Conservation (phyloP, 2,329 filamentous ascomycete species). For the Penicillium janthinellum region DNA sequence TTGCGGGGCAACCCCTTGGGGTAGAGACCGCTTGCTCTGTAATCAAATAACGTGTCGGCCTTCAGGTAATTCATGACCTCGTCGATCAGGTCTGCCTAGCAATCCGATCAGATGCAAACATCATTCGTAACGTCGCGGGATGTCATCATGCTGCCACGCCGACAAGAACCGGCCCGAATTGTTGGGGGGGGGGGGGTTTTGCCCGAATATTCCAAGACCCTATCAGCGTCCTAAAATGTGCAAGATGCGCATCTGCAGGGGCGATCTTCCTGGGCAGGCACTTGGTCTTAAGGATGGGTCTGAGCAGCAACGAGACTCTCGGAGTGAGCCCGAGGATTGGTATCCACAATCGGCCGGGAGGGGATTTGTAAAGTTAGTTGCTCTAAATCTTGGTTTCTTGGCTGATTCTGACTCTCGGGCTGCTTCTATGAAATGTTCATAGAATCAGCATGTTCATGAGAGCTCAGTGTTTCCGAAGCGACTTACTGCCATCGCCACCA, state of each 20-base stretch:
- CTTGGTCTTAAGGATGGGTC: not conserved
- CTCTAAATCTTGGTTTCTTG: not conserved
- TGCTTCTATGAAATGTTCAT: no score
- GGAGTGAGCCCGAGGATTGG: conserved; percentile 6
- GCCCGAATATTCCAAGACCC: conserved; percentile 12
- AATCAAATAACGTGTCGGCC: not conserved
- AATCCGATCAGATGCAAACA: conserved; percentile 5
- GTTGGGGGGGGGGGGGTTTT: not conserved
- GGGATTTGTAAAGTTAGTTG: not conserved
- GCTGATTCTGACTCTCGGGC: no score
- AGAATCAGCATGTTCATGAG: not conserved
- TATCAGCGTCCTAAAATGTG: not conserved
- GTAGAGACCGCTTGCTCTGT: not conserved
- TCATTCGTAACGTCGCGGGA: conserved; percentile 11
- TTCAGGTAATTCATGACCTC: not conserved
- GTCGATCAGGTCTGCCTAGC: not conserved
- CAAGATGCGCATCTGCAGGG: not conserved
- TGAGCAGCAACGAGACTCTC: not conserved
- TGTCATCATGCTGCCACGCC: conserved; percentile 7
- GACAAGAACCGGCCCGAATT: conserved; percentile 7
- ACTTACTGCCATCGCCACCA: not conserved
- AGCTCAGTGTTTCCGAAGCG: not conserved
- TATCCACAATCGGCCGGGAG: not conserved
- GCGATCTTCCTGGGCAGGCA: not conserved
- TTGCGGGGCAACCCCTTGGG: conserved; percentile 1